Evolutionary conservation across 805 yeast species (phyloP).

Genomic region (Blastobotrys chiropterorum): DNA sequence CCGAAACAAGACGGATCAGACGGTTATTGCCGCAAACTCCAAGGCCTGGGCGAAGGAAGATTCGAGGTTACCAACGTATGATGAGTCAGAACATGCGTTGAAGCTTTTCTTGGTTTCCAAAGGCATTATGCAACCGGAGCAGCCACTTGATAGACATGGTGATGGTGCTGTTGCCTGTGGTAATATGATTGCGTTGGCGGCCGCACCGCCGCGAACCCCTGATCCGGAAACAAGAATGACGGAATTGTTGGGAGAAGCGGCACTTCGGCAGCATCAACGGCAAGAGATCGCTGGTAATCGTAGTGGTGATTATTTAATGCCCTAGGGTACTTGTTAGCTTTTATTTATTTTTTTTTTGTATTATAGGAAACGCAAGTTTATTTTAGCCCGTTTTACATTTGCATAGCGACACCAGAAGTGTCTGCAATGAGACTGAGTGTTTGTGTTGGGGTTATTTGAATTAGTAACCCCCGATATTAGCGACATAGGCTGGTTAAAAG

Average conservation of each 20-base stretch:
- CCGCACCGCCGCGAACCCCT: constrained; percentile 1
- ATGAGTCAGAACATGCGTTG: constrained; percentile 20
- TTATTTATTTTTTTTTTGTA: not conserved
- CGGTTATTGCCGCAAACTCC: not conserved
- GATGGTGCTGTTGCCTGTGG: not conserved
- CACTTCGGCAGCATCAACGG: not conserved
- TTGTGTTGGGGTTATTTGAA: no score
- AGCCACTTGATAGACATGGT: constrained; percentile 2
- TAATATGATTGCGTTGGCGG: constrained; percentile 1
- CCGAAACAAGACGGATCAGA: not conserved
- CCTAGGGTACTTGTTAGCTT: not conserved
- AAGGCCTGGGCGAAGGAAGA: constrained; percentile 14
- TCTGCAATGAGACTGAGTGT: no score
- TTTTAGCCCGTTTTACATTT: no score
- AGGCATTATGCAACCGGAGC: not conserved
- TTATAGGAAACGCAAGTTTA: not conserved
- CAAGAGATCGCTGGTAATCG: not conserved
- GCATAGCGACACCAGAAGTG: no score
- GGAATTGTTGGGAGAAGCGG: not conserved
- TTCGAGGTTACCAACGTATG: constrained; percentile 19
- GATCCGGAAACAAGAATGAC: not conserved
- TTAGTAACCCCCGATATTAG: no score
- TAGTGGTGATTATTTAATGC: not conserved
- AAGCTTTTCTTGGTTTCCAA: constrained; percentile 11
- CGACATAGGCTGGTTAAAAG: no score